phyloP scores from a whole-genome alignment of 1,139 yeast species.

The Geotrichum fermentans region DNA sequence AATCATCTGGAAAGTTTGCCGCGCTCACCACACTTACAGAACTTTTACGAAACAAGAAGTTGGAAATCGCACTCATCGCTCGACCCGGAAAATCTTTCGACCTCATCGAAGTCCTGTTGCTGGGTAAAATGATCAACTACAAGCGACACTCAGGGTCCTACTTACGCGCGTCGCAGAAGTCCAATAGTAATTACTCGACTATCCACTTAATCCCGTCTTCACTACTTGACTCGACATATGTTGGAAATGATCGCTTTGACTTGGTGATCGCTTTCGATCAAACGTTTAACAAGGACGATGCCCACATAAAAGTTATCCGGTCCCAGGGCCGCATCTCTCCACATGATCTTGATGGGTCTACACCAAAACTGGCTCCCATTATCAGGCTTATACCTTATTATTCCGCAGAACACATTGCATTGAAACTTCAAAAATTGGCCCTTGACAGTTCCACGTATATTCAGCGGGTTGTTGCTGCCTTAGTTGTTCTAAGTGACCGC shows the following conservation, averaged over 20 bases:
- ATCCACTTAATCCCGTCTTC: constrained; percentile 36
- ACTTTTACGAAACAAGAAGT: constrained; percentile 39
- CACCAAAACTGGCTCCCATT: constrained; percentile 46
- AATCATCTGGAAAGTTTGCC: constrained; percentile 80
- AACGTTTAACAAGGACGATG: constrained; percentile 48
- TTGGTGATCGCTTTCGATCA: constrained; percentile 68
- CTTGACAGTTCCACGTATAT: constrained; percentile 35
- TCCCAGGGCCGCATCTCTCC: constrained; percentile 27
- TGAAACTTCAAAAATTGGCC: constrained; percentile 21
- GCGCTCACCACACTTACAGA: constrained; percentile 52
- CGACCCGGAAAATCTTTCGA: constrained; percentile 65
- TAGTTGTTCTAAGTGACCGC: constrained; percentile 74
- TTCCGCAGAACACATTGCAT: constrained; percentile 65
- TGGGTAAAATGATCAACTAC: constrained; percentile 64
- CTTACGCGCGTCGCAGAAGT: constrained; percentile 24
- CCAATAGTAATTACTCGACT: constrained; percentile 28
- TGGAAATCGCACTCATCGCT: constrained; percentile 50
- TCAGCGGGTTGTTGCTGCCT: constrained; percentile 69
- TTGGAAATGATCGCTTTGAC: constrained; percentile 44
- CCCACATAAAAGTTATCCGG: constrained; percentile 37
- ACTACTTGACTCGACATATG: constrained; percentile 29
- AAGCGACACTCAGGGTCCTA: constrained; percentile 59
- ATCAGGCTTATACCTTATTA: constrained; percentile 69
- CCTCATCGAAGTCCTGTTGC: constrained; percentile 66
- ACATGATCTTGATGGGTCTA: constrained; percentile 14